A percentile compares a stretch with the other conserved stretches of the same genome.
phyloP scores from a whole-genome alignment of 371 early-diverging fungal genomes.

The Enterocytospora artemiae region DNA sequence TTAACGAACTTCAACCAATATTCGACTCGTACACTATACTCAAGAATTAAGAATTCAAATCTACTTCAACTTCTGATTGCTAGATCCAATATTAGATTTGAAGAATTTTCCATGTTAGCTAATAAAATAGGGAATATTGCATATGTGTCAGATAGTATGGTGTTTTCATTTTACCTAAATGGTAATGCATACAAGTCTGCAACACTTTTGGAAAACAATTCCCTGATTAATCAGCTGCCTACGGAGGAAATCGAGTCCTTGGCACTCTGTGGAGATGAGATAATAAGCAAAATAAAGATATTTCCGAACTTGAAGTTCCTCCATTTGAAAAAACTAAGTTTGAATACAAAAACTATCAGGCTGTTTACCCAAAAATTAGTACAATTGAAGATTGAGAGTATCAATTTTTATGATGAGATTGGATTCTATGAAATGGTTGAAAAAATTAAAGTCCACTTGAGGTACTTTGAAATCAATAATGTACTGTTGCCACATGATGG shows the following conservation, averaged over 20 bases:
- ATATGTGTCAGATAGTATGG: neutral
- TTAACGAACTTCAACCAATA: neutral
- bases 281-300: neutral
- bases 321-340: neutral
- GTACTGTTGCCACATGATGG: conserved; percentile 14
- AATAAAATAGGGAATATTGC: neutral
- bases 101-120: neutral
- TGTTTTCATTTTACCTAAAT: neutral
- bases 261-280: neutral
- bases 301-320: conserved; percentile 1
- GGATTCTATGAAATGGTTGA: conserved; percentile 18
- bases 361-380: conserved; percentile 4
- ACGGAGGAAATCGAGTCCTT: neutral
- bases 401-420: conserved; percentile 6
- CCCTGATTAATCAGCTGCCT: neutral
- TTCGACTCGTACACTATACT: neutral
- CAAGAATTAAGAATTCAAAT: neutral
- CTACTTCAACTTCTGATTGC: neutral
- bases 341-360: neutral
- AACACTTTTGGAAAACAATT: no score
- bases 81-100: neutral
- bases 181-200: neutral
- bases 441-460: neutral
- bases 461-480: conserved; percentile 1
- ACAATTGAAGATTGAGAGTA: conserved; percentile 4